phyloP scores from a whole-genome alignment of 2,329 filamentous ascomycete species.

The Elsinoe australis region DNA sequence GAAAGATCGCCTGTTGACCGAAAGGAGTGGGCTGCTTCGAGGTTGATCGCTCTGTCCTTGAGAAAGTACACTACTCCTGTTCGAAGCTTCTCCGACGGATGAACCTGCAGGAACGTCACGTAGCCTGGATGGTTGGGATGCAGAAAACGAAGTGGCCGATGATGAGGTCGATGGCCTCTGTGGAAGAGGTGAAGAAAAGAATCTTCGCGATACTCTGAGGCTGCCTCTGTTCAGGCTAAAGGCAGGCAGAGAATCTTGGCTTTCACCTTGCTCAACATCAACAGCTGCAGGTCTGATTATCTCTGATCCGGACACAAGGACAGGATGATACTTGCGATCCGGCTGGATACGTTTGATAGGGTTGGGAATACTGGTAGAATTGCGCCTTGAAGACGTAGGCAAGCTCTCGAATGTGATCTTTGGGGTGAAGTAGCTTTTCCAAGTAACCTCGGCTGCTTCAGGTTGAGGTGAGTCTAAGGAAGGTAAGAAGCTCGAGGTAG shows the following conservation, averaged over 20 bases:
- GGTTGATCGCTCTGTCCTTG: slow-evolving; percentile 5
- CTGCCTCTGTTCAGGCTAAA: slow-evolving; percentile 12
- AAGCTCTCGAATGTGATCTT: slow-evolving; percentile 23
- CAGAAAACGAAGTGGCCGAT: slow-evolving; percentile 7
- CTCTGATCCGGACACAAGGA: slow-evolving; percentile 28
- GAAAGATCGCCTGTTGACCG: slow-evolving; percentile 41
- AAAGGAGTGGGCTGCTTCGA: slow-evolving; percentile 9
- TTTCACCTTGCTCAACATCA: slow-evolving; percentile 26
- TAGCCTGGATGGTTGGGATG: background rate
- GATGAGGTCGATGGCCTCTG: slow-evolving; percentile 15
- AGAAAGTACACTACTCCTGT: slow-evolving; percentile 8
- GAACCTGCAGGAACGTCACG: background rate
- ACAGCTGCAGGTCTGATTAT: slow-evolving; percentile 22
- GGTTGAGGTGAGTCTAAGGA: slow-evolving; percentile 8
- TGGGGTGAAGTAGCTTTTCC: slow-evolving; percentile 32
- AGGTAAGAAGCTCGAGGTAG: slow-evolving; percentile 9
- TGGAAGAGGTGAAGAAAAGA: slow-evolving; percentile 15
- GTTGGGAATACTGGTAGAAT: slow-evolving; percentile 32
- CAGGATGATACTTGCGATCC: slow-evolving; percentile 30
- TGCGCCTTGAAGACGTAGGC: slow-evolving; percentile 22
- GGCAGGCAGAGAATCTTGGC: slow-evolving; percentile 17
- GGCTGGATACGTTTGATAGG: slow-evolving; percentile 32
- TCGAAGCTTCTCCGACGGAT: background rate
- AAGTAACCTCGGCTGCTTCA: slow-evolving; percentile 22
- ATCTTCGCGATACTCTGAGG: slow-evolving; percentile 1